Evolutionary conservation across 192 early-diverging fungal genomes (phyloP).

Genomic region (Geranomyces variabilis): DNA sequence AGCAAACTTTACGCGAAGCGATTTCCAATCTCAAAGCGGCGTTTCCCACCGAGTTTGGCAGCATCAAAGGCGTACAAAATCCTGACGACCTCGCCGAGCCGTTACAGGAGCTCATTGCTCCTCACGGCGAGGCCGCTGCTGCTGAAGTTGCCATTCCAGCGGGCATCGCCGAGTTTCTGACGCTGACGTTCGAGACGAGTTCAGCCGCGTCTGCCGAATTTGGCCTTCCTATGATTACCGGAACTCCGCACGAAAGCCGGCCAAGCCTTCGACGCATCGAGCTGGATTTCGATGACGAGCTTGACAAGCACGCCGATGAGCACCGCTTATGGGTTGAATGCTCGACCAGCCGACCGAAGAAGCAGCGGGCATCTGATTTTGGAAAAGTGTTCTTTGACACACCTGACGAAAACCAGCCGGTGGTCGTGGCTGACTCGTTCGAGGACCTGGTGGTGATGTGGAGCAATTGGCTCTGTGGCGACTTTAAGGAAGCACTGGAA

Average conservation of each 20-base stretch:
- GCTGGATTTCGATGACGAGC: constrained; percentile 25
- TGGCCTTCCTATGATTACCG: constrained; percentile 14
- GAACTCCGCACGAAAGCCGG: constrained; percentile 1
- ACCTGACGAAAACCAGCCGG: not conserved
- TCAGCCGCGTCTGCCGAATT: constrained; percentile 8
- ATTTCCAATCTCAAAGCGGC: not conserved
- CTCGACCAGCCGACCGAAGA: not conserved
- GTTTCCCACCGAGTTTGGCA: constrained; percentile 24
- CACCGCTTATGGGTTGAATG: constrained; percentile 2
- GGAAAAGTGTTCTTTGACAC: constrained; percentile 17
- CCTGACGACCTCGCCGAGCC: constrained; percentile 11
- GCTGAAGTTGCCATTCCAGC: constrained; percentile 12
- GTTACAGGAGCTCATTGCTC: constrained; percentile 7
- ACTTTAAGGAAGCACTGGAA: constrained; percentile 2
- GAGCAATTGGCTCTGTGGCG: not conserved
- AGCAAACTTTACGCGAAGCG: not conserved
- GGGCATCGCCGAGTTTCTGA: constrained; percentile 15
- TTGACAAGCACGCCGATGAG: constrained; percentile 16
- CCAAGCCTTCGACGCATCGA: constrained; percentile 14
- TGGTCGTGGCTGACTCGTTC: constrained; percentile 3
- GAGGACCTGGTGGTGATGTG: constrained; percentile 11
- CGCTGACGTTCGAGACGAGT: constrained; percentile 17
- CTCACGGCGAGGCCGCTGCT: not conserved
- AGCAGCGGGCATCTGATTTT: constrained; percentile 5
- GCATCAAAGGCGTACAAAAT: constrained; percentile 13